A percentile compares a stretch with the other conserved stretches of the same genome.
Evolutionary conservation across 805 yeast genomes (phyloP).

Genomic region (Saccharomycopsis sp.): DNA sequence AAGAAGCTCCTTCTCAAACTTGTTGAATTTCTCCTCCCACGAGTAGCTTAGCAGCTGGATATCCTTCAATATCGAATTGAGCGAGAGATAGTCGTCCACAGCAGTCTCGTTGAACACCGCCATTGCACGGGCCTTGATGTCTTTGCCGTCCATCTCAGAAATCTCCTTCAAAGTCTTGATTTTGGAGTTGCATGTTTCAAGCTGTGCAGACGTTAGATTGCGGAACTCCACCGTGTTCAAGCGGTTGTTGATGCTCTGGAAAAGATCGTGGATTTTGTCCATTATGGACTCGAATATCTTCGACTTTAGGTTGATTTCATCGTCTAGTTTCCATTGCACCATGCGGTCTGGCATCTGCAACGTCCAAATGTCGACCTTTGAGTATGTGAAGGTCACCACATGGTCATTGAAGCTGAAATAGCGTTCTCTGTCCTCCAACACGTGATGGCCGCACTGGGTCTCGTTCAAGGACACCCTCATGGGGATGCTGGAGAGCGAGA

Average conservation of each 20-base stretch:
- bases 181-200: slow-evolving; percentile 57
- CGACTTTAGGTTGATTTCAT: slow-evolving; percentile 60
- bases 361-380: slow-evolving; percentile 68
- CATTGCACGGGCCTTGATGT: slow-evolving; percentile 40
- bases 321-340: slow-evolving; percentile 64
- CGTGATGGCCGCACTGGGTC: slow-evolving; percentile 62
- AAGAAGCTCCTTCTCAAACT: slow-evolving; percentile 68
- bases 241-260: slow-evolving; percentile 64
- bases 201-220: slow-evolving; percentile 61
- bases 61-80: slow-evolving; percentile 63
- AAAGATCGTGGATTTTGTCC: slow-evolving; percentile 51
- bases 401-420: slow-evolving; percentile 77
- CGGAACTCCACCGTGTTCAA: slow-evolving; percentile 66
- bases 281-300: slow-evolving; percentile 51
- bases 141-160: slow-evolving; percentile 44
- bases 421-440: slow-evolving; percentile 72
- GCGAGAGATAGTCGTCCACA: slow-evolving; percentile 59
- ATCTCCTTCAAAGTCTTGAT: slow-evolving; percentile 51
- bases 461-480: slow-evolving; percentile 51
- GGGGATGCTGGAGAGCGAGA: slow-evolving; percentile 66
- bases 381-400: slow-evolving; percentile 73
- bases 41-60: slow-evolving; percentile 76
- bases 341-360: slow-evolving; percentile 70
- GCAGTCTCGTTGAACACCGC: slow-evolving; percentile 46
- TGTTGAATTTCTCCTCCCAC: slow-evolving; percentile 82